Conservation (phyloP, 768 basidiomycete genomes). For the Suillus bovinus region DNA sequence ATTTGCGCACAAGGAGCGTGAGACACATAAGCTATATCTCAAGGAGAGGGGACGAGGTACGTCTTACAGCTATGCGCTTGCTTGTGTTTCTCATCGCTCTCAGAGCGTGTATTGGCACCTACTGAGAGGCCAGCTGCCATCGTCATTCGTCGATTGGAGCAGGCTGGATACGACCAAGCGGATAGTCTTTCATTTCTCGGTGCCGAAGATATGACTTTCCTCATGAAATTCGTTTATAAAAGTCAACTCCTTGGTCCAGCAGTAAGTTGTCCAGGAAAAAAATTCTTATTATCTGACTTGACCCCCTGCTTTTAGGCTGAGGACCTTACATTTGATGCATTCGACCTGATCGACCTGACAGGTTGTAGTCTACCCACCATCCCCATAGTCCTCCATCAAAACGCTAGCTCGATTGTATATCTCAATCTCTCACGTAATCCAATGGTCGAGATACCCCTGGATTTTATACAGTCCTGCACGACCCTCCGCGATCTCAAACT, state of each 20-base stretch:
- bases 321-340: slow-evolving; percentile 67
- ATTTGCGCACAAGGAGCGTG: slow-evolving; percentile 47
- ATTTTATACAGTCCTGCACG: slow-evolving; percentile 90
- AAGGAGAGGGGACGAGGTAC: slow-evolving; percentile 75
- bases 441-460: slow-evolving; percentile 93
- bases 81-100: slow-evolving; percentile 2
- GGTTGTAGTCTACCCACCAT: slow-evolving; percentile 82
- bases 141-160: slow-evolving; percentile 77
- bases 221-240: slow-evolving; percentile 91
- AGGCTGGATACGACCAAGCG: slow-evolving; percentile 83
- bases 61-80: slow-evolving; percentile 20
- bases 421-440: slow-evolving; percentile 93
- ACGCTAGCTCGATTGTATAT: slow-evolving; percentile 80
- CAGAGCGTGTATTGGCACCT: slow-evolving; percentile 82
- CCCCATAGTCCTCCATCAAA: slow-evolving; percentile 81
- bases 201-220: slow-evolving; percentile 76
- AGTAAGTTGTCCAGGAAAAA: slow-evolving; percentile 40
- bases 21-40: slow-evolving; percentile 70
- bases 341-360: slow-evolving; percentile 80
- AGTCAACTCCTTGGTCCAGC: slow-evolving; percentile 64
- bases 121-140: slow-evolving; percentile 86
- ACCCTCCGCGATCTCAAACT: slow-evolving; percentile 83
- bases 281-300: background rate
- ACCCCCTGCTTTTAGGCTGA: slow-evolving; percentile 54
- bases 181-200: slow-evolving; percentile 81